Evolutionary conservation across 352 stramenopile species (phyloP), one percentile per base, ranked within the genome.

Genomic region (Aphanomyces astaci): DNA sequence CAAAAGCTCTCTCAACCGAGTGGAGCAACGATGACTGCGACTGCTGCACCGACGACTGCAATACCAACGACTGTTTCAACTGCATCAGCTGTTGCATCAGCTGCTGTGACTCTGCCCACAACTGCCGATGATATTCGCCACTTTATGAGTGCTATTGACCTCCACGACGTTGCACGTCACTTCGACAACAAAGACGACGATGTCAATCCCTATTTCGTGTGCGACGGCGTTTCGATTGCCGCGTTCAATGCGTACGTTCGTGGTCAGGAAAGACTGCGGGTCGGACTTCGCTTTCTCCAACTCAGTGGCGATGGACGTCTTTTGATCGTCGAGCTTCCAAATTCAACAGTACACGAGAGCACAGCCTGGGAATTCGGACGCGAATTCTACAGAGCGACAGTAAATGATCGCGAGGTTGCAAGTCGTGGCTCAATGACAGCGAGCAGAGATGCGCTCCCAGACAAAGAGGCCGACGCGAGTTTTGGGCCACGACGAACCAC

Each of bases 231-330:
- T 17, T 57, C 49, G 9, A 19, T 57, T 57, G 49, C 9, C 28
- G 49, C 49, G 9, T 57, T 57, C 49, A 57, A 57, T 57, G 49
- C 49, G 19, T 33, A 57, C 49, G 28, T 57, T 46, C 39, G 39
- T 46, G 39, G 39, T 46, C 39, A 46, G 39, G 39, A 46, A 46
- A n/a, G 9, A 46, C 39, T 46, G 39, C 39, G 39, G 39, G 39
- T 46, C 39, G 39, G 39, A 9, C 39, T 46, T 46, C 39, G 39
- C 39, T 46, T 46, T 46, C 39, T 46, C 39, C 9, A 46, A 46
- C 39, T 46, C 39, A 46, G 39, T 57, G 49, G 49, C 24, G 24
- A 57, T 57, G 28, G 49, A 15, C 24, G 28, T 28, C 9, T 57
- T 19, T 57, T 57, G 49, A 57, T 57, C 49, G 19, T 15, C 49